Conservation (phyloP, 2,329 filamentous ascomycete species). For the Dactylellina cionopaga region DNA sequence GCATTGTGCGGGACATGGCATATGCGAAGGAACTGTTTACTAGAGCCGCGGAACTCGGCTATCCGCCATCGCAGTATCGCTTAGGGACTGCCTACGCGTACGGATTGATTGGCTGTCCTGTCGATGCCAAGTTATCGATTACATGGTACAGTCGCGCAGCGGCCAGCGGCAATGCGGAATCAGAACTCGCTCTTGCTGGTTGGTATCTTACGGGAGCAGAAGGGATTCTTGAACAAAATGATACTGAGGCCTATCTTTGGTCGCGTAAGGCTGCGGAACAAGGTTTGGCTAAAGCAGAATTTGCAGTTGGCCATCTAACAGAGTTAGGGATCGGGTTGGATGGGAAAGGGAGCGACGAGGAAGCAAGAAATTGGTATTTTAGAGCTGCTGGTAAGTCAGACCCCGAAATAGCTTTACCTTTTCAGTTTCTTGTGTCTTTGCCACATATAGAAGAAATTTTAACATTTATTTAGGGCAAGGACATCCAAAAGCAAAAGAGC, state of each 20-base stretch:
- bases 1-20: conserved; percentile 79
- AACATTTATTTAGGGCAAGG: conserved; percentile 75
- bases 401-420: neutral
- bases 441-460: conserved; percentile 3
- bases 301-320: conserved; percentile 97
- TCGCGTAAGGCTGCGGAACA: conserved; percentile 90
- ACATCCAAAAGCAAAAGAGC: conserved; percentile 90
- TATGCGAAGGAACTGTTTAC: conserved; percentile 85
- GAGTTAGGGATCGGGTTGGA: conserved; percentile 91
- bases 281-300: conserved; percentile 91
- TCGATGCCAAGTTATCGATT: conserved; percentile 86
- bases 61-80: conserved; percentile 93
- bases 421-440: neutral
- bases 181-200: conserved; percentile 83
- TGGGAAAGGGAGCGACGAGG: conserved; percentile 77
- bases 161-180: conserved; percentile 91
- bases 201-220: conserved; percentile 95
- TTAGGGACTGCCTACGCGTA: conserved; percentile 91
- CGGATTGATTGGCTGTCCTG: conserved; percentile 80
- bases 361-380: conserved; percentile 98
- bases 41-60: conserved; percentile 86
- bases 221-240: conserved; percentile 86
- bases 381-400: conserved; percentile 84
- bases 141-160: conserved; percentile 94
- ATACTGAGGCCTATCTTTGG: conserved; percentile 97